Percentiles rank a stretch among this genome's conserved stretches.
phyloP scores from a whole-genome alignment of 768 basidiomycete genomes.

The Hericium rajendrae region DNA sequence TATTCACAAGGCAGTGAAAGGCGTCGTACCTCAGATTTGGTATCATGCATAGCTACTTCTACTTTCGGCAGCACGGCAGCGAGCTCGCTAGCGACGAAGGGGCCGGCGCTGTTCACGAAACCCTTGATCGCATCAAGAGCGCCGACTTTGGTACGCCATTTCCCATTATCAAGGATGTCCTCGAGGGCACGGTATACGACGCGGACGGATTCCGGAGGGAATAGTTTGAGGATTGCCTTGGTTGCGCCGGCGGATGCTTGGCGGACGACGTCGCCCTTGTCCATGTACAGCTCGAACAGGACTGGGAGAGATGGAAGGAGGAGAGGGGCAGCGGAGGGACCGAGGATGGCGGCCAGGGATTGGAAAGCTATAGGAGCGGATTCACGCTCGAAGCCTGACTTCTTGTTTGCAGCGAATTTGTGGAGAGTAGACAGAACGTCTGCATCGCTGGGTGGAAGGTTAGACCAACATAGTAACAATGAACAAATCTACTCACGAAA shows the following conservation, averaged over 20 bases:
- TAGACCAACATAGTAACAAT: slow-evolving; percentile 11
- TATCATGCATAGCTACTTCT: slow-evolving; percentile 91
- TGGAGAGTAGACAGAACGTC: slow-evolving; percentile 57
- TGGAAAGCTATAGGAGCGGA: slow-evolving; percentile 76
- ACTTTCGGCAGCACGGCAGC: slow-evolving; percentile 77
- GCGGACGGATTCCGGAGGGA: slow-evolving; percentile 74
- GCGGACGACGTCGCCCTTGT: slow-evolving; percentile 90
- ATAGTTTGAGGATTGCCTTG: slow-evolving; percentile 75
- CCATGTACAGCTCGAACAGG: slow-evolving; percentile 80
- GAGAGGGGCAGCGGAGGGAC: slow-evolving; percentile 60
- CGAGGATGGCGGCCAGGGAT: slow-evolving; percentile 61
- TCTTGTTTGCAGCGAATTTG: slow-evolving; percentile 68
- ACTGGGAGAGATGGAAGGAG: slow-evolving; percentile 69
- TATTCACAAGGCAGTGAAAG: not conserved
- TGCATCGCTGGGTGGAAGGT: slow-evolving; percentile 37
- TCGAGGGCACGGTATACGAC: slow-evolving; percentile 62
- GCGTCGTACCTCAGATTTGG: slow-evolving; percentile 74
- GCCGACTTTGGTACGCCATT: slow-evolving; percentile 94
- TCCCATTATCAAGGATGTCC: slow-evolving; percentile 69
- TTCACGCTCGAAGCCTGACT: slow-evolving; percentile 83
- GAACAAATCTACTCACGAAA: slow-evolving; percentile 37
- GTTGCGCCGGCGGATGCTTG: slow-evolving; percentile 68
- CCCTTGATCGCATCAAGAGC: slow-evolving; percentile 77
- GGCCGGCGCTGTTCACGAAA: slow-evolving; percentile 60
- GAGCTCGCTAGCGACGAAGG: slow-evolving; percentile 75